Evolutionary conservation across 1,139 yeast species (phyloP), one percentile per base, ranked within the genome.

Genomic region (Candida sojae): DNA sequence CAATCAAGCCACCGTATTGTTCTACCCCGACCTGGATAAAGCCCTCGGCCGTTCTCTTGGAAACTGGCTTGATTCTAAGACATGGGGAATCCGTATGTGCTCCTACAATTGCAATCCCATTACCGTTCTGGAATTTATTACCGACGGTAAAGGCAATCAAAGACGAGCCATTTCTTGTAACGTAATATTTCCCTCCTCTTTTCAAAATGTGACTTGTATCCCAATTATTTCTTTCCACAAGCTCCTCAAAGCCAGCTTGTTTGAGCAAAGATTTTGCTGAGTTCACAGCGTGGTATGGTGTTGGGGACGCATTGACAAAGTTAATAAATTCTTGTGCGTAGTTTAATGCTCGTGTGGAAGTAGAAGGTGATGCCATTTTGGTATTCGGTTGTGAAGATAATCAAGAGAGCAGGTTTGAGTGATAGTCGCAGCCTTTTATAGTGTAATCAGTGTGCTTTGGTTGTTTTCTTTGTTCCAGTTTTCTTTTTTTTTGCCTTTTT

Each of bases 21-120:
- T 93, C 99, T 5, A 93, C 96, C 36, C 97, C 98, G 23, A 93
- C 84, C 66, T 92, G 97, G 53, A 84, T 79, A 59, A 85, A 93
- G 0, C 96, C 96, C 58, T 88, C 92, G 11, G 78, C 71, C 7
- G 75, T 68, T 60, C 83, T 83, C 59, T 84, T 83, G 29, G 96
- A 88, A 40, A 87, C 75, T n/a, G 99, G 99, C 70, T 93, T 93
- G 58, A 93, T 83, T 59, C 96, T 77, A 55, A 92, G 75, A 45
- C 90, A 84, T n/a, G 99, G 99, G 8, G 96, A 88, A 64, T 93
- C 99, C 0, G 97, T 90, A 62, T 91, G 97, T 4, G 96, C 96
- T 29, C 98, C 99, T 39, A 91, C 85, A 50, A 93, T 85, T 6
- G 97, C 83, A 51, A 92, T 78, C 17, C 96, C 95, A 57, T 86